Conservation (phyloP, 148 eudicot species). For the Fallopia convolvulus region DNA sequence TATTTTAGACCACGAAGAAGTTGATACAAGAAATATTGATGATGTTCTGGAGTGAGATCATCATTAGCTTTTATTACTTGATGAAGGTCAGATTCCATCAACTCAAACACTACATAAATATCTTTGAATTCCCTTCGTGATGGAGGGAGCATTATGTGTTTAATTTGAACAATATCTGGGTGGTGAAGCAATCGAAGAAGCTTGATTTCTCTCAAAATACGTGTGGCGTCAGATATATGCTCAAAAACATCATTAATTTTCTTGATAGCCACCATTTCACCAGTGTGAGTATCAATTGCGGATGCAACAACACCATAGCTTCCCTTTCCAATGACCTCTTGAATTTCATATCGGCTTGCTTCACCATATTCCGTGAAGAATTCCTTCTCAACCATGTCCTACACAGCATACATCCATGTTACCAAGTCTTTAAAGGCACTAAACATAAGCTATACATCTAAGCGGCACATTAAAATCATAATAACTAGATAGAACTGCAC, state of each 20-base stretch:
- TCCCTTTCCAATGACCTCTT: slow-evolving; percentile 65
- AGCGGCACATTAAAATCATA: neutral
- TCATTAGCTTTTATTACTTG: slow-evolving; percentile 58
- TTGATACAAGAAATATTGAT: slow-evolving; percentile 60
- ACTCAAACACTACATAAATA: slow-evolving; percentile 28
- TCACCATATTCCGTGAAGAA: slow-evolving; percentile 72
- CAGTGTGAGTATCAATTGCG: slow-evolving; percentile 65
- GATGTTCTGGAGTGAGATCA: slow-evolving; percentile 59
- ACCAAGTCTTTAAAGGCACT: neutral
- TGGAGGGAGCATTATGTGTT: slow-evolving; percentile 68
- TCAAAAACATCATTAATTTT: slow-evolving; percentile 17
- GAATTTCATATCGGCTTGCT: slow-evolving; percentile 56
- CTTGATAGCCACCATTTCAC: slow-evolving; percentile 60
- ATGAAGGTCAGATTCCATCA: slow-evolving; percentile 64
- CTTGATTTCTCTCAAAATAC: slow-evolving; percentile 45
- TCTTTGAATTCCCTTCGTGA: slow-evolving; percentile 60
- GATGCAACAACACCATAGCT: slow-evolving; percentile 71
- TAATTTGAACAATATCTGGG: slow-evolving; percentile 61
- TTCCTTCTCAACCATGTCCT: slow-evolving; percentile 51
- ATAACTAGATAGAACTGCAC: neutral
- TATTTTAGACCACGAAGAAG: slow-evolving; percentile 58
- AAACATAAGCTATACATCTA: slow-evolving; percentile 2
- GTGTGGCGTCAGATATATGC: slow-evolving; percentile 13
- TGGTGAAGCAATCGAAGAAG: slow-evolving; percentile 55
- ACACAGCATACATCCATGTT: slow-evolving; percentile 4